Percentiles rank a stretch among this genome's conserved stretches.
phyloP scores from a whole-genome alignment of 2,329 filamentous ascomycete species.

The Xylariomycetidae sp. region DNA sequence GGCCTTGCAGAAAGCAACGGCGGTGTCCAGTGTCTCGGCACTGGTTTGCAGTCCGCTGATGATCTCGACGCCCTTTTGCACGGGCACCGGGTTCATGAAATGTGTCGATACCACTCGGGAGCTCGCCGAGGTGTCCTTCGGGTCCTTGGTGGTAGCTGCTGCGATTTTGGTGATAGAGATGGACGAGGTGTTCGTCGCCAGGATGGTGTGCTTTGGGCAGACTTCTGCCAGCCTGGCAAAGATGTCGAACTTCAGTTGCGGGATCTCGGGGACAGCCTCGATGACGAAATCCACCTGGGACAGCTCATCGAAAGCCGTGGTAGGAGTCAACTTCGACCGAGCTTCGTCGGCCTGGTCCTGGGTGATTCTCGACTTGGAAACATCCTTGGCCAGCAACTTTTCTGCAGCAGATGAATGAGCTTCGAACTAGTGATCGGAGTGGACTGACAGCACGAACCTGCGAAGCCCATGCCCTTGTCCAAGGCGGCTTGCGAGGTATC shows the following conservation, averaged over 20 bases:
- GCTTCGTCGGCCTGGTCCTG: constrained; percentile 72
- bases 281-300: constrained; percentile 92
- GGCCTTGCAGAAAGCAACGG: constrained; percentile 76
- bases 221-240: constrained; percentile 78
- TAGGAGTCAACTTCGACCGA: constrained; percentile 61
- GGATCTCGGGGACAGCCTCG: constrained; percentile 92
- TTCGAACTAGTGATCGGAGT: neutral
- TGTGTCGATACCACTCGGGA: constrained; percentile 92
- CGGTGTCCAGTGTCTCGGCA: constrained; percentile 70
- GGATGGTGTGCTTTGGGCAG: constrained; percentile 76
- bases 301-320: constrained; percentile 70
- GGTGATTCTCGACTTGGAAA: constrained; percentile 79
- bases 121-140: constrained; percentile 71
- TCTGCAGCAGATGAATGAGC: constrained; percentile 46
- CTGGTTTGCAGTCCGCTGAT: constrained; percentile 93
- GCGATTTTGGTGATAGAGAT: constrained; percentile 97
- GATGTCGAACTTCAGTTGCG: constrained; percentile 78
- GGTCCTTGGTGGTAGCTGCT: constrained; percentile 72
- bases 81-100: constrained; percentile 98
- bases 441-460: constrained; percentile 47
- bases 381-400: constrained; percentile 88
- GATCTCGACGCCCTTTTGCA: constrained; percentile 97
- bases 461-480: constrained; percentile 85
- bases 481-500: constrained; percentile 80
- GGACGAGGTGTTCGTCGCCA: constrained; percentile 97